Base-by-base conservation (phyloP, 2,329 filamentous ascomycete genomes). In the Tricladium varicosporioides region DNA sequence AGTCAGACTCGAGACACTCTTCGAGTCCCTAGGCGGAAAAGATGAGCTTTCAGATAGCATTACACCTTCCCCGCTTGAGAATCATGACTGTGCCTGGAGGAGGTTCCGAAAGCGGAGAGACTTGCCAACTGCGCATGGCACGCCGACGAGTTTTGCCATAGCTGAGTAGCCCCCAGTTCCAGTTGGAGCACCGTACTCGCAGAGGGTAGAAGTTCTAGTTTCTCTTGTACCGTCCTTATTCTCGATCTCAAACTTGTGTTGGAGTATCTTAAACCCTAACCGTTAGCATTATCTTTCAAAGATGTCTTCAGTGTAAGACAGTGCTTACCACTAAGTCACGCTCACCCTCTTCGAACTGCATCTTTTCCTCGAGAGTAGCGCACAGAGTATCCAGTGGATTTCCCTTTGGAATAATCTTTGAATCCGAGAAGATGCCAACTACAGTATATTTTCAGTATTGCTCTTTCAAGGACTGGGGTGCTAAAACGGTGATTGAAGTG, bases 331-430 rank as follows among this genome's bases (percentile, higher is more conserved):
- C 18, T 13, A 22, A 18, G 16, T 22, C 53, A 58, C 92, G 87
- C 83, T 96, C 91, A 60, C 82, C 87, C 67, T 88, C 79, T 69
- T 83, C 88, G 74, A 87, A 96, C 74, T 89, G 83, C 90, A 96
- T 95, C 85, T 95, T 96, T 80, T 89, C 77, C 80, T 96, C 91
- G 31, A 96, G 83, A 2, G 86, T 89, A 32, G 90, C 91, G 77
- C 92, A 96, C 42, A 96, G 84, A n/a, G 89, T 93, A 74, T 96
- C 92, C 19, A 96, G 82, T 3, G 91, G 88, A 78, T 90, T 96
- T 54, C 85, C 88, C 55, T 84, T 79, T 27, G 90, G 87, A 5
- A 76, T 87, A 70, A 88, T 91, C 71, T 83, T 76, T 70, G 84
- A 80, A 63, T 86, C 80, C 45, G 84, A 87, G 56, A 58, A 58